Base-by-base conservation (phyloP, 169 alveolate genomes). In the Babesia ovata region DNA sequence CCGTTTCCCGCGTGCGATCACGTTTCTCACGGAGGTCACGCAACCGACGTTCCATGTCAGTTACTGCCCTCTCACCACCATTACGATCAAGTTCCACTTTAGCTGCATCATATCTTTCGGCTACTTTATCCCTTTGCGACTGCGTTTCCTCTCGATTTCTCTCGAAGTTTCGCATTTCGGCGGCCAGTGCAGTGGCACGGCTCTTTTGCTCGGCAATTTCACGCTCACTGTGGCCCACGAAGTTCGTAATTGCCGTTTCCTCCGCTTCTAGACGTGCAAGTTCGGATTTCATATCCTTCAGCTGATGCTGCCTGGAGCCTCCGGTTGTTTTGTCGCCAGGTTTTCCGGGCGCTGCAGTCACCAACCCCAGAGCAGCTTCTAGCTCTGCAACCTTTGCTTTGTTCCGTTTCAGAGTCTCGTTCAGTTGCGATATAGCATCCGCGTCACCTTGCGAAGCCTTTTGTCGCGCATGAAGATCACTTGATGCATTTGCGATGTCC, bases 211-310 rank as follows among this genome's bases (percentile, higher is more conserved):
- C 75, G 60, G 66, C 75, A 45, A 44, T 86, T 44, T 77, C 84
- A 66, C 54, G 52, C 42, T 75, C 89, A 75, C 69, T 87, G 77
- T 46, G 73, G 21, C 16, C 50, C 28, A 66, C 79, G 70, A 62
- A 85, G 76, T 75, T 88, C 76, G 17, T 28, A 77, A 63, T 66
- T 83, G 53, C 71, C 19, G 62, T 70, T 79, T 90, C 86, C 59
- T 90, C 87, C 79, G 74, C 85, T 67, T 62, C 81, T 67, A 56
- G 54, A 77, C 77, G 81, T 79, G 33, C 65, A 67, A 57, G 54
- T 65, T 66, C 83, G 84, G 60, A 74, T 63, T 86, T 85, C 86
- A 84, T 66, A 62, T 88, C 90, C 90, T 91, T 93, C 59, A 89
- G 63, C 58, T 63, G 88, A 65, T 16, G 86, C 86, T 33, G 83